phyloP scores from a whole-genome alignment of 495 filamentous ascomycete genomes.

The Tuber umbilicatum region DNA sequence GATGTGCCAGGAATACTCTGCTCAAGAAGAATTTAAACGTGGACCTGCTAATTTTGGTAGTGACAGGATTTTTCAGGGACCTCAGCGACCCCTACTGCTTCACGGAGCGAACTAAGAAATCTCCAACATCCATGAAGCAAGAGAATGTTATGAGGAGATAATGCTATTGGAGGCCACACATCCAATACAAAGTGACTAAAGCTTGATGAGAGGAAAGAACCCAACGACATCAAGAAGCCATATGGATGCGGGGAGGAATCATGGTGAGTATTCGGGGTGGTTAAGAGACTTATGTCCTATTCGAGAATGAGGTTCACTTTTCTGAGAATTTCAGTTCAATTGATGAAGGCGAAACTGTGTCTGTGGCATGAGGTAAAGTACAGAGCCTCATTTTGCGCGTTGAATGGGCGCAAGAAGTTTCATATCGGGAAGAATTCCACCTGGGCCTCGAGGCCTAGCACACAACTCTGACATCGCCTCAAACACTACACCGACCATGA shows the following conservation, averaged over 20 bases:
- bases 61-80: conserved; percentile 94
- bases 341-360: conserved; percentile 32
- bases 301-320: conserved; percentile 27
- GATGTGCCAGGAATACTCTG: conserved; percentile 96
- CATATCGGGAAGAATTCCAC: conserved; percentile 17
- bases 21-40: conserved; percentile 89
- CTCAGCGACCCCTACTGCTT: conserved; percentile 90
- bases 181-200: conserved; percentile 47
- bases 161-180: conserved; percentile 93
- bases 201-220: conserved; percentile 27
- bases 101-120: conserved; percentile 88
- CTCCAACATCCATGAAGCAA: conserved; percentile 81
- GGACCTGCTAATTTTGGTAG: conserved; percentile 89
- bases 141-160: conserved; percentile 74
- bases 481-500: conserved; percentile 12
- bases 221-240: conserved; percentile 24
- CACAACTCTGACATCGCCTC: conserved; percentile 14
- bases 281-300: conserved; percentile 34
- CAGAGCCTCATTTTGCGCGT: conserved; percentile 24
- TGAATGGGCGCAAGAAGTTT: conserved; percentile 33
- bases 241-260: conserved; percentile 30
- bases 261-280: conserved; percentile 30
- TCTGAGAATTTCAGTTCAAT: conserved; percentile 34
- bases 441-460: conserved; percentile 8
- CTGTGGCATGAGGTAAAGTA: conserved; percentile 20